phyloP scores from a whole-genome alignment of 805 yeast genomes.

The Sugiyamaella floridensis region DNA sequence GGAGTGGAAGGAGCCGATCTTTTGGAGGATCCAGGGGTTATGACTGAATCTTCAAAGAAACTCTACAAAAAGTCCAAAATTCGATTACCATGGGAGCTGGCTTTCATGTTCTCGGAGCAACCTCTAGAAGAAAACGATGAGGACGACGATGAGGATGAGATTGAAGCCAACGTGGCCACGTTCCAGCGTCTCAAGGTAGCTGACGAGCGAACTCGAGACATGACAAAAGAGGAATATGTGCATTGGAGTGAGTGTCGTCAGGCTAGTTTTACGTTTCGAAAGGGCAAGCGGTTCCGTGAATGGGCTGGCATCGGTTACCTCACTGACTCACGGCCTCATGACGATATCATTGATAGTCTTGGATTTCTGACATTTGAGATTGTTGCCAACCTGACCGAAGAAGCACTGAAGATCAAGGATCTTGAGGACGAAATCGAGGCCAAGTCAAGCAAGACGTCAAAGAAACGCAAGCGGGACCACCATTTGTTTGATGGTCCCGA shows the following conservation, averaged over 20 bases:
- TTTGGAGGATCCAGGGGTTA: slow-evolving; percentile 41
- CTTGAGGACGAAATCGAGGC: slow-evolving; percentile 49
- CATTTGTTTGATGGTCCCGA: slow-evolving; percentile 81
- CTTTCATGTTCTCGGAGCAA: slow-evolving; percentile 88
- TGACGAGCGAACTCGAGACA: slow-evolving; percentile 83
- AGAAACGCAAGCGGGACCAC: slow-evolving; percentile 44
- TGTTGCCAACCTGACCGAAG: slow-evolving; percentile 90
- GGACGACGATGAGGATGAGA: slow-evolving; percentile 79
- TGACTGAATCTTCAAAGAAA: slow-evolving; percentile 37
- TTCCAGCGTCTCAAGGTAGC: slow-evolving; percentile 82
- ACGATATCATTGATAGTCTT: slow-evolving; percentile 90
- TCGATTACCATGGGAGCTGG: slow-evolving; percentile 90
- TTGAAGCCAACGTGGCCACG: slow-evolving; percentile 84
- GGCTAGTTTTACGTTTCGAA: slow-evolving; percentile 91
- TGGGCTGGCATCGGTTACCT: slow-evolving; percentile 87
- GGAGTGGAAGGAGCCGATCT: slow-evolving; percentile 50
- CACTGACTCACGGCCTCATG: slow-evolving; percentile 87
- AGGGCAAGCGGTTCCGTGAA: slow-evolving; percentile 88
- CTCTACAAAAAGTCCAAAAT: slow-evolving; percentile 65
- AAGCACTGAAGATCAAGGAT: slow-evolving; percentile 73
- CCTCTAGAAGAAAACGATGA: slow-evolving; percentile 65
- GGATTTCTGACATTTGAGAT: slow-evolving; percentile 96
- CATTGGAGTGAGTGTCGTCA: slow-evolving; percentile 99
- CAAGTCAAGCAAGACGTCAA: slow-evolving; percentile 31
- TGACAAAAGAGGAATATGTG: slow-evolving; percentile 96